Base-by-base conservation (phyloP, 164 flowering plant species). In the Macadamia integrifolia region DNA sequence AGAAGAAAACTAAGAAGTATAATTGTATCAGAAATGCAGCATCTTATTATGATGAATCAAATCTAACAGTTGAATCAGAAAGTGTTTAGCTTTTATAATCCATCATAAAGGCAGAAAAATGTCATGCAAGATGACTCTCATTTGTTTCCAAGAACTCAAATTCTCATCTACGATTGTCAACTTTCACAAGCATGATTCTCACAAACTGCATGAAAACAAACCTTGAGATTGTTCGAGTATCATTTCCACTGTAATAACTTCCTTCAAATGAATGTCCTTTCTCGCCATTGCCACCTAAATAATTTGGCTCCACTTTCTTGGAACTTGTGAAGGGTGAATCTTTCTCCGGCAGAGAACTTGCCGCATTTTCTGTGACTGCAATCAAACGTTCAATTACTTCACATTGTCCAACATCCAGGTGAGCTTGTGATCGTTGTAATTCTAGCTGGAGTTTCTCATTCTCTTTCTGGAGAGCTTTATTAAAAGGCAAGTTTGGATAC, bases 391-490 rank as follows among this genome's bases (percentile, higher is more conserved):
- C 88, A 75, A 92, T 94, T 18, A 92, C 86, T 80, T 94, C 81
- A 71, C 97, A 92, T 56, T 90, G 90, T 65, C 74, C 48, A 64
- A 87, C 85, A 76, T 92, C 95, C 79, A 81, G 67, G 78, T 80
- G 67, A 67, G 90, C 82, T 77, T 94, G 96, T 28, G 97, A 94
- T 13, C 74, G 78, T 72, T 89, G 89, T 44, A 94, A 83, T 74
- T 92, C 98, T 56, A 76, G 57, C 64, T 92, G 87, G 66, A 92
- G 99, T 83, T 94, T 94, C 74, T 87, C 89, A 65, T 78, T 91
- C 80, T 94, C 99, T 69, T 86, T 84, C 66, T 70, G 65, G 14
- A 94, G 83, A 43, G 93, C 99, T 65, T 84, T 77, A 69, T 79
- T 80, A 71, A 94, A 82, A 66, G 78, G 76, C 80, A 88, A 64